Percentiles rank a stretch among this genome's conserved stretches.
These are phyloP conservation scores for Salix caprea DNA, from an alignment of 345 rosid species.

Conservation along the genomic window DNA sequence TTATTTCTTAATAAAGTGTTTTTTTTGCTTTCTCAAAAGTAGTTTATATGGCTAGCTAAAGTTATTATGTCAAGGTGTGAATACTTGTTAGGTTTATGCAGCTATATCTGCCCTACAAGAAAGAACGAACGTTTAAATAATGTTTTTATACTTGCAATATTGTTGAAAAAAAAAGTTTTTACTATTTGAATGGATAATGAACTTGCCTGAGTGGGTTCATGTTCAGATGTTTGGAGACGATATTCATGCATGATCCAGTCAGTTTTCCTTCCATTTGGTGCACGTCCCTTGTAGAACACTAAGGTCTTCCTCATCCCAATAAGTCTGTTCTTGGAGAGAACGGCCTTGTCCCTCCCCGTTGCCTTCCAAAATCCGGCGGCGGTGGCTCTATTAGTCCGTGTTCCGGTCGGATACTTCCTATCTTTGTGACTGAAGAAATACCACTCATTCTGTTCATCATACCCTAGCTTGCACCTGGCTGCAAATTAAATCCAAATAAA, in stretches of 20 bases:
- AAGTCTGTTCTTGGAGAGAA: slow-evolving; percentile 62
- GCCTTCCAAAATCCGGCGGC: slow-evolving; percentile 98
- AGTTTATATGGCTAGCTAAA: not conserved
- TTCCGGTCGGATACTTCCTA: slow-evolving; percentile 93
- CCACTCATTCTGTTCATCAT: slow-evolving; percentile 84
- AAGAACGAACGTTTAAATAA: not conserved
- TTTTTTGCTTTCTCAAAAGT: not conserved
- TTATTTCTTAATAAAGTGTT: not conserved
- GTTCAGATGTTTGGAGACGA: slow-evolving; percentile 70
- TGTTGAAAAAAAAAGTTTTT: not conserved
- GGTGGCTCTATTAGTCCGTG: slow-evolving; percentile 85
- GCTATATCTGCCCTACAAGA: not conserved
- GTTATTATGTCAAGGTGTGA: not conserved
- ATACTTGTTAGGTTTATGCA: not conserved
- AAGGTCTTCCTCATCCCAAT: slow-evolving; percentile 96
- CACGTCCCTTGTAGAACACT: slow-evolving; percentile 88
- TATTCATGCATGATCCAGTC: slow-evolving; percentile 99
- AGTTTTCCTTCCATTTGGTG: slow-evolving; percentile 80
- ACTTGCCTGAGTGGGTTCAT: slow-evolving; percentile 69
- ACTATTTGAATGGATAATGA: not conserved
- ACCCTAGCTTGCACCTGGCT: slow-evolving; percentile 78
- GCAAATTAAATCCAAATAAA: slow-evolving; percentile 9
- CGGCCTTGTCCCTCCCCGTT: slow-evolving; percentile 90
- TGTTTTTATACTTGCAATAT: not conserved
- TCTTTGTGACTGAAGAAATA: slow-evolving; percentile 97